A percentile compares a stretch with the other conserved stretches of the same genome.
These are phyloP conservation scores for Leonotis leonurus DNA, from an alignment of 257 asterid genomes.

Conservation along the genomic window DNA sequence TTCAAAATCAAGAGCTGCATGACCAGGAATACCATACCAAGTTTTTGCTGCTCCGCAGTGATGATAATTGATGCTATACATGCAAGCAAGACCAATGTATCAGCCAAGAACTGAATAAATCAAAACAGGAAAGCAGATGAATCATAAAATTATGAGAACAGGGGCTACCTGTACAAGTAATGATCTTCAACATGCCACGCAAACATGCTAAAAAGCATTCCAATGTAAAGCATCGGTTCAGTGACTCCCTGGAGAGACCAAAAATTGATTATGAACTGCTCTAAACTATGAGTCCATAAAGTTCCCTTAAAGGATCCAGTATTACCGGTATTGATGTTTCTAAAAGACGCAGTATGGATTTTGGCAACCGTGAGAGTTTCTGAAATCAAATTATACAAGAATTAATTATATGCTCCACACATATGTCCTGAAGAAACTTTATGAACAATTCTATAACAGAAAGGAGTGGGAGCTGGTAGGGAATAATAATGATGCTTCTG, in stretches of 20 bases:
- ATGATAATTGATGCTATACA: conserved; percentile 81
- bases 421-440: neutral
- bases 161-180: conserved; percentile 73
- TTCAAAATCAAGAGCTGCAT: conserved; percentile 80
- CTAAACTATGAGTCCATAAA: neutral
- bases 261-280: conserved; percentile 10
- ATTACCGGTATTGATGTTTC: conserved; percentile 84
- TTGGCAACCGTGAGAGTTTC: conserved; percentile 84
- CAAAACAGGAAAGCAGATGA: neutral
- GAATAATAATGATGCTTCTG: conserved; percentile 7
- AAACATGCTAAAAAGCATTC: conserved; percentile 96
- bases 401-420: conserved; percentile 10
- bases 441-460: neutral
- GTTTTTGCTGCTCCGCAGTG: conserved; percentile 99
- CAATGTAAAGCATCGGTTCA: conserved; percentile 97
- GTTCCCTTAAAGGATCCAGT: neutral
- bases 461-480: neutral
- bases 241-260: conserved; percentile 80
- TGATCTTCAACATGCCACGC: conserved; percentile 99
- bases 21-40: conserved; percentile 98
- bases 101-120: conserved; percentile 6
- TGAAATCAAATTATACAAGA: conserved; percentile 30
- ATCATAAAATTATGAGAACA: neutral
- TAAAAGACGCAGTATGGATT: conserved; percentile 80
- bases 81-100: conserved; percentile 15